Evolutionary conservation across 345 rosid genomes (phyloP).

Genomic region (Melastoma malabathricum): DNA sequence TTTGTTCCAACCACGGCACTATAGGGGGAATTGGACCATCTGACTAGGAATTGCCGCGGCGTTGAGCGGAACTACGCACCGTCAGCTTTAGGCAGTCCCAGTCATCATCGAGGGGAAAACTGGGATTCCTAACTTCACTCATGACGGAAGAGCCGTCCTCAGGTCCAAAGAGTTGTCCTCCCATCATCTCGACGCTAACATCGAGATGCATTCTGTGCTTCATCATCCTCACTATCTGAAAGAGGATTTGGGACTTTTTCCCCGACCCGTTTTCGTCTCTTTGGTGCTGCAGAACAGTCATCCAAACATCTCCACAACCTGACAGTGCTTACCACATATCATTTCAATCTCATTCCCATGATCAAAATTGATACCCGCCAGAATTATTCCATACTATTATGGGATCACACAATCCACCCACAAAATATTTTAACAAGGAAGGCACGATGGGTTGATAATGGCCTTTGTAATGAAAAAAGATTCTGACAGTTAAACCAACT

Average conservation of each 20-base stretch:
- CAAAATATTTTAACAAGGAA: no score
- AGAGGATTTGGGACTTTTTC: conserved; percentile 34
- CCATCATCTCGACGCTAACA: conserved; percentile 42
- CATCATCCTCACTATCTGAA: conserved; percentile 31
- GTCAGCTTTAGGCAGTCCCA: conserved; percentile 77
- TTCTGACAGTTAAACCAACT: no score
- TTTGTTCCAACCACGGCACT: conserved; percentile 33
- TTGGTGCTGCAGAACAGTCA: conserved; percentile 28
- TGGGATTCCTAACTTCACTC: conserved; percentile 27
- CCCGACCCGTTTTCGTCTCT: conserved; percentile 27
- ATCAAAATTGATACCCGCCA: no score
- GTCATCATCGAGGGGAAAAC: conserved; percentile 62
- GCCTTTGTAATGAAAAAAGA: no score
- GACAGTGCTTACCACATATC: no score
- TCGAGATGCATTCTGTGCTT: conserved; percentile 58
- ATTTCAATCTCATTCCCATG: no score
- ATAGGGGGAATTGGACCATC: no score
- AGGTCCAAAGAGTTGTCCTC: conserved; percentile 51
- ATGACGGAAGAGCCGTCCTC: conserved; percentile 20
- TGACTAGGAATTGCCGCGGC: not conserved
- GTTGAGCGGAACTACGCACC: conserved; percentile 19
- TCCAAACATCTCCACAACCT: no score
- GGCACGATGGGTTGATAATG: no score
- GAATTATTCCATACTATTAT: no score
- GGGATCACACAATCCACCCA: no score